Evolutionary conservation across 768 basidiomycete species (phyloP).

Genomic region (Lanmaoa rubissima): DNA sequence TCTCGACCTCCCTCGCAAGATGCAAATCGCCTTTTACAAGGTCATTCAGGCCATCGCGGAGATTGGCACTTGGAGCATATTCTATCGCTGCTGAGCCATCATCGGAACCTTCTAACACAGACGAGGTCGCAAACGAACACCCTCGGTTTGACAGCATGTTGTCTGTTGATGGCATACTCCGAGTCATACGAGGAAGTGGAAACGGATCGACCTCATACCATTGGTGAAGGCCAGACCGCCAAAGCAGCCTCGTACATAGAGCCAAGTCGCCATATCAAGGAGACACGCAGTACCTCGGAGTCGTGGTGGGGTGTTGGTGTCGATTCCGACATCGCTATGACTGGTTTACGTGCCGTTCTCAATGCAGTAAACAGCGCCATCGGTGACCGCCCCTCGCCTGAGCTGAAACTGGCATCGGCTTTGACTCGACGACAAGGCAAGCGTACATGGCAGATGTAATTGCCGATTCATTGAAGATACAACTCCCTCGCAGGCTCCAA

Average conservation of each 20-base stretch:
- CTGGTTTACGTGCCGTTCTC: conserved; percentile 86
- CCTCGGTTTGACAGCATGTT: conserved; percentile 81
- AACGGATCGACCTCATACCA: conserved; percentile 97
- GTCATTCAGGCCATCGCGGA: conserved; percentile 87
- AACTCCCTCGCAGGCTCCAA: conserved; percentile 77
- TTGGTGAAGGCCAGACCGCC: conserved; percentile 80
- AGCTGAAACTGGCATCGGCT: conserved; percentile 73
- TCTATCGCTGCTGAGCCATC: conserved; percentile 62
- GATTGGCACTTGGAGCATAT: conserved; percentile 80
- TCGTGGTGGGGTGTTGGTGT: conserved; percentile 97
- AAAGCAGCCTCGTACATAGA: conserved; percentile 96
- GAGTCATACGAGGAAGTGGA: conserved; percentile 86
- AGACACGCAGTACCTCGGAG: conserved; percentile 62
- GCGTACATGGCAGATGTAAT: conserved; percentile 75
- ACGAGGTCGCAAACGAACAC: conserved; percentile 14
- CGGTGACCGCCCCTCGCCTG: conserved; percentile 67
- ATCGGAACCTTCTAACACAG: conserved; percentile 43
- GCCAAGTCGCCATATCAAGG: conserved; percentile 62
- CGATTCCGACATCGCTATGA: conserved; percentile 88
- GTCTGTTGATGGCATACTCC: conserved; percentile 77
- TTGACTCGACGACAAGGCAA: conserved; percentile 67
- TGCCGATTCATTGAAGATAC: conserved; percentile 68
- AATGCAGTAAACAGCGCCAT: conserved; percentile 85
- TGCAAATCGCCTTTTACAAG: conserved; percentile 95
- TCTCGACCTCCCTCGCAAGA: conserved; percentile 94